Evolutionary conservation across 2,329 filamentous ascomycete genomes (phyloP), one percentile per base, ranked within the genome.

Genomic region (Colletotrichum echinochloae): DNA sequence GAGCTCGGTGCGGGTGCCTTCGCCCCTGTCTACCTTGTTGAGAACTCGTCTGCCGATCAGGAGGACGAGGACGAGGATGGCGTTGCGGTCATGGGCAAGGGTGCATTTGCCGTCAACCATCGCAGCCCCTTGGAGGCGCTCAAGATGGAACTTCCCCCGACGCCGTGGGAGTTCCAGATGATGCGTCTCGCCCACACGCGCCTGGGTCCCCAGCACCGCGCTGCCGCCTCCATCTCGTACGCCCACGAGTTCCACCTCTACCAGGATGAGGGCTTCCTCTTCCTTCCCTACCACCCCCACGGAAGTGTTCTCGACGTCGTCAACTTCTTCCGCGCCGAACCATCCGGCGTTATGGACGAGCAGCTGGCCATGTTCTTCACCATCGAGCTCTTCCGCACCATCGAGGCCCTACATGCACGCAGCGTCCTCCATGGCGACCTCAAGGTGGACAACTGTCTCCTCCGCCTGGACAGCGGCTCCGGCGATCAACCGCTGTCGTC

Each of bases 101-200:
- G 90, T 37, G 81, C 85, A 16, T 89, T 91, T 76, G 84, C 88
- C n/a, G 77, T 85, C 12, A 83, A 83, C 41, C 83, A 84, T 55
- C 89, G 92, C 51, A 83, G 84, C 52, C 73, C 84, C 1, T 86
- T 96, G 5, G 94, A 98, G 80, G 96, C 96, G 1, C 86, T 99
- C 75, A 99, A 99, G 81, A 95, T 97, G 90, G 96, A 99, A 82
- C 89, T 92, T 39, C 94, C 95, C 0, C 93, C 95, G 0, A 92
- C 91, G 5, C 87, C 93, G 0, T 99, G 96, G 96, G 96, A 99
- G 78, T 99, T 98, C 78, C 93, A 97, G 81, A 97, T 99, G 81
- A 94, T 98, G 84, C 91, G 94, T 1, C 89, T 94, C 65, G 90
- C 93, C 1, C 93, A 95, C 73, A 84, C 88, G 28, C 92, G 96